phyloP scores from a whole-genome alignment of 441 rosid genomes.

The Omphalea diandra region DNA sequence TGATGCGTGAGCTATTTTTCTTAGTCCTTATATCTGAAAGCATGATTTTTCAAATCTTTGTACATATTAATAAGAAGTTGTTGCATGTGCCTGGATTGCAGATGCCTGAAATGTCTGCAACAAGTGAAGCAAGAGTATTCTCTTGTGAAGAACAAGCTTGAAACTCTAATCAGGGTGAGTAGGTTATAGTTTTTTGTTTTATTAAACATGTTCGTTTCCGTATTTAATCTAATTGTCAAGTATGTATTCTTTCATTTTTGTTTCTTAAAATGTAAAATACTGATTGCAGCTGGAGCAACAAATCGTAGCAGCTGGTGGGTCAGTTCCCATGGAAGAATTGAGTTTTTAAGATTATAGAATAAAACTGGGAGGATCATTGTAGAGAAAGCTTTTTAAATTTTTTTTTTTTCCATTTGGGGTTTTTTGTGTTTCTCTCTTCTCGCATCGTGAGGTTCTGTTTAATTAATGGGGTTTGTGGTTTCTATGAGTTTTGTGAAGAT shows the following conservation, averaged over 20 bases:
- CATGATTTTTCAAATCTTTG: not conserved
- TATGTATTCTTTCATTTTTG: not conserved
- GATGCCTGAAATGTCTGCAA: constrained; percentile 80
- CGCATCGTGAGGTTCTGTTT: constrained; percentile 19
- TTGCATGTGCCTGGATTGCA: constrained; percentile 29
- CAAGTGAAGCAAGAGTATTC: constrained; percentile 80
- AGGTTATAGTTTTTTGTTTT: not conserved
- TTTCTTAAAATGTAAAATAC: constrained; percentile 8
- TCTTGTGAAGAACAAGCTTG: constrained; percentile 76
- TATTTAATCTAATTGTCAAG: not conserved
- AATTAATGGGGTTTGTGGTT: constrained; percentile 22
- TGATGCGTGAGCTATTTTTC: constrained; percentile 55
- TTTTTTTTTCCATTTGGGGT: not conserved
- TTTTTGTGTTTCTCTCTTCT: constrained; percentile 9
- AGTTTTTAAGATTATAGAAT: constrained; percentile 33
- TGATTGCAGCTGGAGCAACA: constrained; percentile 81
- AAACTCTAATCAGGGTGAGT: constrained; percentile 66
- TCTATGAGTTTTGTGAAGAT: constrained; percentile 26
- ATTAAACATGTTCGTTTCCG: not conserved
- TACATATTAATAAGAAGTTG: not conserved
- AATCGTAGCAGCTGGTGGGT: constrained; percentile 84
- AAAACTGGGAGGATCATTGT: constrained; percentile 17
- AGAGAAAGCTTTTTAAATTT: constrained; percentile 23
- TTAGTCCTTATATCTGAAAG: no score
- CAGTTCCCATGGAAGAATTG: constrained; percentile 53